Percentiles rank a stretch among this genome's conserved stretches.
These are phyloP conservation scores for Claviceps sorghi DNA, from an alignment of 2,329 filamentous ascomycete genomes.

Conservation along the genomic window DNA sequence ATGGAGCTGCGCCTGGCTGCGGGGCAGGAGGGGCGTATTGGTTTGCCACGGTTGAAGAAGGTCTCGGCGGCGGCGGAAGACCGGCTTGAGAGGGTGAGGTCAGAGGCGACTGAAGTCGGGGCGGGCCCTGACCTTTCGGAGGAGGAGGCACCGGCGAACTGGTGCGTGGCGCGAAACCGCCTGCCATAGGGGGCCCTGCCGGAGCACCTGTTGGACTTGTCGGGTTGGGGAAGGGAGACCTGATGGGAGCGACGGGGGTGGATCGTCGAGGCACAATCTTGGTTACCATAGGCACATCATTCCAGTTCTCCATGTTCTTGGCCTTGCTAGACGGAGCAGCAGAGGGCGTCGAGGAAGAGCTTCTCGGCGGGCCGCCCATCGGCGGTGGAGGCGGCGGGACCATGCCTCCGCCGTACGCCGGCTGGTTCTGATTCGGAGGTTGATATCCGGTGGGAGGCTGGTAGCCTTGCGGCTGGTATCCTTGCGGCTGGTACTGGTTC, in stretches of 20 bases:
- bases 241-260: slow-evolving; percentile 59
- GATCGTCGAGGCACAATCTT: slow-evolving; percentile 58
- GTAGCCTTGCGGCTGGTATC: slow-evolving; percentile 16
- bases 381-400: slow-evolving; percentile 15
- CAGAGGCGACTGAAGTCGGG: slow-evolving; percentile 59
- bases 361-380: slow-evolving; percentile 26
- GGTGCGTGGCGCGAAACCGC: slow-evolving; percentile 45
- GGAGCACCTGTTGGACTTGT: slow-evolving; percentile 30
- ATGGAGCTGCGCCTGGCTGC: slow-evolving; percentile 50
- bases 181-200: slow-evolving; percentile 17
- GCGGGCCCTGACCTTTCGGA: slow-evolving; percentile 52
- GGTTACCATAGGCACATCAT: slow-evolving; percentile 78
- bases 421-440: slow-evolving; percentile 26
- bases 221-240: slow-evolving; percentile 62
- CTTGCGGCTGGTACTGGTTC: slow-evolving; percentile 20
- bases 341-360: slow-evolving; percentile 49
- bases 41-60: slow-evolving; percentile 49
- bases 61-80: slow-evolving; percentile 43
- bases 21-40: slow-evolving; percentile 37
- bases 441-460: slow-evolving; percentile 30
- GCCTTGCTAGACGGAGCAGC: slow-evolving; percentile 53
- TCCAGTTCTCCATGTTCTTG: slow-evolving; percentile 72
- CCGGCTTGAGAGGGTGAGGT: slow-evolving; percentile 30
- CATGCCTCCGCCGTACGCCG: slow-evolving; percentile 22
- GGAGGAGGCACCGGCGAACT: slow-evolving; percentile 72